phyloP scores from a whole-genome alignment of 2,329 filamentous ascomycete genomes.

The Pseudocercospora cruenta region DNA sequence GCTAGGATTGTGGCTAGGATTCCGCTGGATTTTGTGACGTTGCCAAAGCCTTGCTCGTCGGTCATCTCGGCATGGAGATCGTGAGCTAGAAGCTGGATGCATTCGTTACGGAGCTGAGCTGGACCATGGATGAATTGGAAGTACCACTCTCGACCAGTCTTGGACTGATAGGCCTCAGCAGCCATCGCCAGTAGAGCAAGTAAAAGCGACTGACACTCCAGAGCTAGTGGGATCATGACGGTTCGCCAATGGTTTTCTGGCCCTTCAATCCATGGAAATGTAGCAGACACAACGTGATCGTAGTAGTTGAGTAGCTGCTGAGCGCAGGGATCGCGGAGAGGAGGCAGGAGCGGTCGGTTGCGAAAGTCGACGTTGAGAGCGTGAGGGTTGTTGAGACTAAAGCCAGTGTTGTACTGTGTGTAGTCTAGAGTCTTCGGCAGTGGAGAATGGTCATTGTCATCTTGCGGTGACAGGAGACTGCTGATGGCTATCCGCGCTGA shows the following conservation, averaged over 20 bases:
- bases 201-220: constrained; percentile 10
- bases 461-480: neutral
- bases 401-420: constrained; percentile 1
- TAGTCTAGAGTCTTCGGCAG: neutral
- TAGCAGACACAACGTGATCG: constrained; percentile 12
- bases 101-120: constrained; percentile 10
- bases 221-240: constrained; percentile 13
- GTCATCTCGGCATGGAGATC: constrained; percentile 10
- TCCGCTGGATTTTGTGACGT: neutral
- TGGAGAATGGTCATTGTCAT: neutral
- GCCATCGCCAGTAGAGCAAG: constrained; percentile 16
- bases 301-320: constrained; percentile 15
- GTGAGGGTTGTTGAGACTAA: constrained; percentile 6
- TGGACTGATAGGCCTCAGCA: constrained; percentile 10
- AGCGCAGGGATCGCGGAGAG: constrained; percentile 8
- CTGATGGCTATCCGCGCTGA: constrained; percentile 8
- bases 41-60: neutral
- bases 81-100: constrained; percentile 7
- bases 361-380: constrained; percentile 12
- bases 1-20: constrained; percentile 13
- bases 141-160: constrained; percentile 8
- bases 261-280: constrained; percentile 14
- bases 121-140: constrained; percentile 8
- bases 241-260: constrained; percentile 15
- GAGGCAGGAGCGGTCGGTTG: neutral